phyloP scores from a whole-genome alignment of 2,329 filamentous ascomycete genomes.

The Cordyceps pruinosa region DNA sequence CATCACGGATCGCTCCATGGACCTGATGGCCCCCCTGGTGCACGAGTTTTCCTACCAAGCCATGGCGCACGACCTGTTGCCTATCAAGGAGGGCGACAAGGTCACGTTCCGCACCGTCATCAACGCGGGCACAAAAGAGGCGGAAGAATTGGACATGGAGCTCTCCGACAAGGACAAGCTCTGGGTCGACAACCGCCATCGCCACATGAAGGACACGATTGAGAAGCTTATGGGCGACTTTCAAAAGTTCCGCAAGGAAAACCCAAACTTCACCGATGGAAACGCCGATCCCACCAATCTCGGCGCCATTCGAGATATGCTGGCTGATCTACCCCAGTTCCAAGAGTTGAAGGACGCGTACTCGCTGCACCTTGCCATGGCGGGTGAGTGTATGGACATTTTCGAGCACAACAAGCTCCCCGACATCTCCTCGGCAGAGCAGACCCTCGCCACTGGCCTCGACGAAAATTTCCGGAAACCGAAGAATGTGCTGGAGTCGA shows the following conservation, averaged over 20 bases:
- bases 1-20: constrained; percentile 89
- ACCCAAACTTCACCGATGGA: constrained; percentile 83
- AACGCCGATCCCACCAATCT: constrained; percentile 65
- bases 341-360: constrained; percentile 94
- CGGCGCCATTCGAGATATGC: constrained; percentile 93
- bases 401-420: constrained; percentile 80
- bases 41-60: constrained; percentile 99
- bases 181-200: constrained; percentile 90
- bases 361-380: constrained; percentile 91
- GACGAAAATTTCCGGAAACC: constrained; percentile 90
- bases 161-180: constrained; percentile 86
- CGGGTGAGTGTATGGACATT: constrained; percentile 90
- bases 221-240: constrained; percentile 91
- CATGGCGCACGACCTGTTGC: constrained; percentile 90
- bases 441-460: constrained; percentile 82
- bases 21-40: constrained; percentile 76
- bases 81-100: constrained; percentile 83
- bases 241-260: constrained; percentile 81
- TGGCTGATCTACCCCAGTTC: constrained; percentile 89
- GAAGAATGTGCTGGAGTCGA: constrained; percentile 78
- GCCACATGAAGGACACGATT: constrained; percentile 97
- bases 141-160: constrained; percentile 84
- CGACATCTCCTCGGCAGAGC: constrained; percentile 82
- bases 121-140: constrained; percentile 63
- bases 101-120: constrained; percentile 74